A percentile compares a stretch with the other conserved stretches of the same genome.
Conservation (phyloP, 257 asterid genomes). For the Solanum pimpinellifolium region DNA sequence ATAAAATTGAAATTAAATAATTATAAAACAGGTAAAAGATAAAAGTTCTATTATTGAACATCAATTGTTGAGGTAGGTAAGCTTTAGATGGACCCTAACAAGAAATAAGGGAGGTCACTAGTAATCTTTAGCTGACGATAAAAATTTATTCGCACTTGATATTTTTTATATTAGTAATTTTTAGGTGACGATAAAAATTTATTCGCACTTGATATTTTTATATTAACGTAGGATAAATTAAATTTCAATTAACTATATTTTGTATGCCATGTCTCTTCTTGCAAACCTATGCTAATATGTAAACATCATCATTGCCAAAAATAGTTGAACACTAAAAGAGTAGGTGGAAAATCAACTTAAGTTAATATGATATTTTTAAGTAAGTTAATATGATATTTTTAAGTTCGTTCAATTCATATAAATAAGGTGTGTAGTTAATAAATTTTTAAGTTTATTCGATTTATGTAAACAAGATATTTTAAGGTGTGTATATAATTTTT, state of each 20-base stretch:
- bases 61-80: background rate
- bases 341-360: background rate
- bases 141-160: background rate
- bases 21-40: too few species aligned
- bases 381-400: too few species aligned
- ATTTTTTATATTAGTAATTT: background rate
- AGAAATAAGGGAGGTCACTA: background rate
- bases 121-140: background rate
- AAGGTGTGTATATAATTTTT: too few species aligned
- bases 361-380: too few species aligned
- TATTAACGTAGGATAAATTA: too few species aligned
- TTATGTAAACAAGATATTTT: too few species aligned
- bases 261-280: background rate
- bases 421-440: fast-evolving
- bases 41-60: background rate
- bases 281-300: too few species aligned
- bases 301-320: too few species aligned
- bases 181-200: background rate
- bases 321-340: background rate
- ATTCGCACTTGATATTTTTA: background rate
- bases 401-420: background rate
- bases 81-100: background rate
- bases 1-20: too few species aligned
- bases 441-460: too few species aligned
- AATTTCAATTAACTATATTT: too few species aligned